These are phyloP conservation scores for Wickerhamomyces sp. DNA, from an alignment of 1,139 yeast genomes.

Conservation along the genomic window DNA sequence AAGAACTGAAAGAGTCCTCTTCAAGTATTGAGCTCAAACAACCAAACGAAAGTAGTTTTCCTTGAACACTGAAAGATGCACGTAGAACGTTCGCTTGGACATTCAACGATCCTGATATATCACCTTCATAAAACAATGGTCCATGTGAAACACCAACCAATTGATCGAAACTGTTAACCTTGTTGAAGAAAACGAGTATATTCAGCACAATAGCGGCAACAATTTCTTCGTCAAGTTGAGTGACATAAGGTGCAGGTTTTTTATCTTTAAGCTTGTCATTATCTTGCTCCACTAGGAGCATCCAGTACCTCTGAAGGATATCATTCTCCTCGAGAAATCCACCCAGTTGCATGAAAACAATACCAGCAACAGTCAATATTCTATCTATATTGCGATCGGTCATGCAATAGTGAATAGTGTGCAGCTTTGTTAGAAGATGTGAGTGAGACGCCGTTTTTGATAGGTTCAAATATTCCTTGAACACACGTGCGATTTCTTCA, in stretches of 20 bases:
- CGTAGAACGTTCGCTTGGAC: slow-evolving; percentile 23
- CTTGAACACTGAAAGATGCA: slow-evolving; percentile 37
- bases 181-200: slow-evolving; percentile 37
- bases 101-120: slow-evolving; percentile 12
- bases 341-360: slow-evolving; percentile 43
- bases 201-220: slow-evolving; percentile 38
- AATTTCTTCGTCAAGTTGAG: slow-evolving; percentile 34
- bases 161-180: slow-evolving; percentile 30
- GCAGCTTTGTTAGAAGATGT: slow-evolving; percentile 12
- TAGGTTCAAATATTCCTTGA: slow-evolving; percentile 14
- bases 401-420: slow-evolving; percentile 27
- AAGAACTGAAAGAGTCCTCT: slow-evolving; percentile 15
- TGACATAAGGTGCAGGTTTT: slow-evolving; percentile 34
- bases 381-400: slow-evolving; percentile 23
- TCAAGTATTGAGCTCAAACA: slow-evolving; percentile 28
- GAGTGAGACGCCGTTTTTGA: slow-evolving; percentile 6
- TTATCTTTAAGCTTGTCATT: slow-evolving; percentile 29
- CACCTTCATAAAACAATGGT: slow-evolving; percentile 21
- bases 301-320: slow-evolving; percentile 21
- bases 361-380: slow-evolving; percentile 39
- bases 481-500: slow-evolving; percentile 30
- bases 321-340: slow-evolving; percentile 33
- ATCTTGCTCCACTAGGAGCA: slow-evolving; percentile 18
- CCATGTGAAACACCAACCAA: slow-evolving; percentile 13
- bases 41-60: slow-evolving; percentile 35